Base-by-base conservation (phyloP, 345 rosid species). In the Citrus australasica region DNA sequence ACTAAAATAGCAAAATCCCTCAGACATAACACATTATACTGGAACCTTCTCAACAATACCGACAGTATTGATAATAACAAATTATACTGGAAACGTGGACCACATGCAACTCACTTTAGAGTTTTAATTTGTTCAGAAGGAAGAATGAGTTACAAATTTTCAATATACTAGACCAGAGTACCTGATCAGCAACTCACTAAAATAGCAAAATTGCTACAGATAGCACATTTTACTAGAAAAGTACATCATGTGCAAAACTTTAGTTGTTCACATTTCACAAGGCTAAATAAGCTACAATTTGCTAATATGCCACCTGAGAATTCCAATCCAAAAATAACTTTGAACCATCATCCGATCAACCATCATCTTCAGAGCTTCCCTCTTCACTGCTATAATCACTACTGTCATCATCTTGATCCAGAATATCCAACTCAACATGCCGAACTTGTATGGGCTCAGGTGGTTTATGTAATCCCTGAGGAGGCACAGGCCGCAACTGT, bases 351-450 rank as follows among this genome's bases (percentile, higher is more conserved):
- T 6, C 30, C 60, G 2, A n/a, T 73, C 71, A 80, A 72, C 78
- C 77, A 30, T 78, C 82, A 28, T 84, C 86, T 7, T 80, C 82
- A 21, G 84, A 80, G 82, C 84, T 84, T 61, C 83, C 86, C 25
- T 78, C 82, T 10, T 75, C 86, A 60, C 77, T 78, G 14, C 78
- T 58, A 79, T 87, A 92, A 76, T 95, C 94, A 67, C 95, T 42
- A 35, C 62, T 55, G 7, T 65, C 75, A 64, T 68, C 69, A 65
- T 75, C 78, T 65, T 75, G 71, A 75, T 75, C 78, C 48, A 75
- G 78, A 81, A 96, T 92, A 68, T 96, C 99, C 37, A 96, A 86
- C 79, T 94, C 91, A 69, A 96, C 98, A 77, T 89, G 94, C 67
- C 91, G 87, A 75, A 96, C 98, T 61, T 90, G 97, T 79, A 96